phyloP scores from a whole-genome alignment of 371 early-diverging fungal species.

The Rhizomucor pusillus region DNA sequence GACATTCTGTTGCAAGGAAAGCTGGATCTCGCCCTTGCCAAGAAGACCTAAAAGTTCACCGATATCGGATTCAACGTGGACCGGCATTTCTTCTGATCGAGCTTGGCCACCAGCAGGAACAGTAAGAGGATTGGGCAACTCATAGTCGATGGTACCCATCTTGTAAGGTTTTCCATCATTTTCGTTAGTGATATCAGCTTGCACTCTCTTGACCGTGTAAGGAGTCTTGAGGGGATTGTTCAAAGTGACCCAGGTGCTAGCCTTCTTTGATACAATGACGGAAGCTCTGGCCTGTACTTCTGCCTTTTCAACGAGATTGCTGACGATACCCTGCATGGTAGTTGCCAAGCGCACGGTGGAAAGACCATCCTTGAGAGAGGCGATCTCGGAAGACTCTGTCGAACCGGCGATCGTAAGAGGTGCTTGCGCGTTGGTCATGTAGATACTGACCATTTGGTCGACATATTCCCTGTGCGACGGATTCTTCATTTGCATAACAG shows the following conservation, averaged over 20 bases:
- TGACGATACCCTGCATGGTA: constrained; percentile 40
- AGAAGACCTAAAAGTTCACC: constrained; percentile 13
- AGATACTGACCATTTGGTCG: constrained; percentile 28
- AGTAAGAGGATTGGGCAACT: constrained; percentile 24
- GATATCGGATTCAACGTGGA: constrained; percentile 22
- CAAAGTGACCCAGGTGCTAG: constrained; percentile 29
- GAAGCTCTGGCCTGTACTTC: constrained; percentile 26
- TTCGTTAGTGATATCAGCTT: constrained; percentile 13
- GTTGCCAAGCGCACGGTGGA: constrained; percentile 38
- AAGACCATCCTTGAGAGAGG: constrained; percentile 41
- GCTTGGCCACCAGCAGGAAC: constrained; percentile 29
- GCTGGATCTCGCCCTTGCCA: constrained; percentile 14
- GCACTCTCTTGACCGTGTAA: constrained; percentile 28
- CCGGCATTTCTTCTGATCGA: constrained; percentile 16
- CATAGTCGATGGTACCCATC: constrained; percentile 27
- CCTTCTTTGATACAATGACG: constrained; percentile 18
- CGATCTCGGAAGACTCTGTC: constrained; percentile 32
- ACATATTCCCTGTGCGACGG: constrained; percentile 20
- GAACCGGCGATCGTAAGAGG: constrained; percentile 41
- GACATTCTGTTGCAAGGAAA: constrained; percentile 34
- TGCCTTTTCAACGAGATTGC: constrained; percentile 32
- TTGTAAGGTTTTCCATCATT: constrained; percentile 16
- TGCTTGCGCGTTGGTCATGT: constrained; percentile 40
- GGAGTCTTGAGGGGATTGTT: constrained; percentile 41
- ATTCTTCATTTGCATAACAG: constrained; percentile 35